These are phyloP conservation scores for Marasmius fiardii DNA, from an alignment of 1,284 basidiomycete species.

Conservation along the genomic window DNA sequence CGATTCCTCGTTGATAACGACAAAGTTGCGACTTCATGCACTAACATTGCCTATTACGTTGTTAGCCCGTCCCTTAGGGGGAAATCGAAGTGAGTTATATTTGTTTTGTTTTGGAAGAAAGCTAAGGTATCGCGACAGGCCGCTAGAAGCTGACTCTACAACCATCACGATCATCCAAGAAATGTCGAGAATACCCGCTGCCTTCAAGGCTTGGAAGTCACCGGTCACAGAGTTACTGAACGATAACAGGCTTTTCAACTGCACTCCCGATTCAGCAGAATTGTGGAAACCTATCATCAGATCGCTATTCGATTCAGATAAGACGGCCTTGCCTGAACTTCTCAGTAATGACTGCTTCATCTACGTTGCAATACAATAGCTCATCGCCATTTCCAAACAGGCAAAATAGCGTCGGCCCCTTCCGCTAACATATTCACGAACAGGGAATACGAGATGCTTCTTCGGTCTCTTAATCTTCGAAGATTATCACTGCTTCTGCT, in stretches of 20 bases:
- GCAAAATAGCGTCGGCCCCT: slow-evolving; percentile 79
- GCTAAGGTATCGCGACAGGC: slow-evolving; percentile 35
- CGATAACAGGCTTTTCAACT: slow-evolving; percentile 87
- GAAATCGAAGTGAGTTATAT: slow-evolving; percentile 52
- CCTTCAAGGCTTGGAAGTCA: slow-evolving; percentile 83
- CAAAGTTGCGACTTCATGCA: slow-evolving; percentile 75
- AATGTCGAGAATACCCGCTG: slow-evolving; percentile 75
- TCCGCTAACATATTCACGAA: slow-evolving; percentile 98
- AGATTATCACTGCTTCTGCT: slow-evolving; percentile 86
- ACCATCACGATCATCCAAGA: slow-evolving; percentile 73
- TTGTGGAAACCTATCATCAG: slow-evolving; percentile 82
- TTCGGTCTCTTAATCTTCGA: slow-evolving; percentile 86
- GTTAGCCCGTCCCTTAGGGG: slow-evolving; percentile 79
- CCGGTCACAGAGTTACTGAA: slow-evolving; percentile 80
- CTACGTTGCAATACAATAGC: slow-evolving; percentile 1
- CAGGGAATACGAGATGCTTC: slow-evolving; percentile 88
- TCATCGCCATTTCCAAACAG: slow-evolving; percentile 33
- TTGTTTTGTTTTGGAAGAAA: neutral
- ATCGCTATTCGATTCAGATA: slow-evolving; percentile 83
- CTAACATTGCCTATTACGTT: slow-evolving; percentile 85
- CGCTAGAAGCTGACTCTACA: slow-evolving; percentile 65
- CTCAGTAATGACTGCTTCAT: slow-evolving; percentile 57
- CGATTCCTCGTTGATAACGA: slow-evolving; percentile 85
- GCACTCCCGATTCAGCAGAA: slow-evolving; percentile 47
- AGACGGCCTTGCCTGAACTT: slow-evolving; percentile 82